phyloP scores from a whole-genome alignment of 2,329 filamentous ascomycete species.

The Pseudocercospora cruenta region DNA sequence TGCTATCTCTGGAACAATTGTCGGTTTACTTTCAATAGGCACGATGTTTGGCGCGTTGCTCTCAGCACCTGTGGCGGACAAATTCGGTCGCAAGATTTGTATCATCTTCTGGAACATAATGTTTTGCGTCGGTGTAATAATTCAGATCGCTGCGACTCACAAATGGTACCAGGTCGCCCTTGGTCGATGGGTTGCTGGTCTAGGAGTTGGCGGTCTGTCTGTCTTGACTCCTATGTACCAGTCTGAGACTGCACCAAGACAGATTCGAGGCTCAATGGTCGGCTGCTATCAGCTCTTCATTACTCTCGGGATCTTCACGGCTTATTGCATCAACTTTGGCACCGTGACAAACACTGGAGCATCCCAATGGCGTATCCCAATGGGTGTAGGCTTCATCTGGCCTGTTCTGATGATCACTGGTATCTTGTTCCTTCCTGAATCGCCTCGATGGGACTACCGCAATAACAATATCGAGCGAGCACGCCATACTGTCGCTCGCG shows the following conservation, averaged over 20 bases:
- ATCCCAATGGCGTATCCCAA: constrained; percentile 66
- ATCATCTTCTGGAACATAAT: constrained; percentile 67
- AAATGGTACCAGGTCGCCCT: constrained; percentile 68
- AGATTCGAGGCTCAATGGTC: constrained; percentile 66
- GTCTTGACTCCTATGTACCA: constrained; percentile 72
- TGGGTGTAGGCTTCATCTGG: constrained; percentile 63
- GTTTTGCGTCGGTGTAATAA: constrained; percentile 65
- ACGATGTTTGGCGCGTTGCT: constrained; percentile 62
- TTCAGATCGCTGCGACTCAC: constrained; percentile 63
- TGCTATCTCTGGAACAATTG: constrained; percentile 65
- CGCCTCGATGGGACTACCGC: constrained; percentile 63
- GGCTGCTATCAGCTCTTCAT: constrained; percentile 71
- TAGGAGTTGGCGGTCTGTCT: constrained; percentile 67
- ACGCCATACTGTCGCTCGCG: constrained; percentile 55
- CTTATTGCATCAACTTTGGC: constrained; percentile 60
- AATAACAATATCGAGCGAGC: constrained; percentile 57
- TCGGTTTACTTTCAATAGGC: constrained; percentile 63
- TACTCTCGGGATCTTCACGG: constrained; percentile 65
- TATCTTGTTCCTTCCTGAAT: constrained; percentile 60
- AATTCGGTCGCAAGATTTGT: constrained; percentile 63
- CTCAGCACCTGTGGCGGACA: constrained; percentile 64
- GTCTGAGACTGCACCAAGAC: constrained; percentile 66
- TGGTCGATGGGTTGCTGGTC: constrained; percentile 67
- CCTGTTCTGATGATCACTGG: constrained; percentile 57
- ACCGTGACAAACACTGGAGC: constrained; percentile 55